A percentile compares a stretch with the other conserved stretches of the same genome.
Evolutionary conservation across 129 eudicot species (phyloP).

Genomic region (Artemisia tridentata): DNA sequence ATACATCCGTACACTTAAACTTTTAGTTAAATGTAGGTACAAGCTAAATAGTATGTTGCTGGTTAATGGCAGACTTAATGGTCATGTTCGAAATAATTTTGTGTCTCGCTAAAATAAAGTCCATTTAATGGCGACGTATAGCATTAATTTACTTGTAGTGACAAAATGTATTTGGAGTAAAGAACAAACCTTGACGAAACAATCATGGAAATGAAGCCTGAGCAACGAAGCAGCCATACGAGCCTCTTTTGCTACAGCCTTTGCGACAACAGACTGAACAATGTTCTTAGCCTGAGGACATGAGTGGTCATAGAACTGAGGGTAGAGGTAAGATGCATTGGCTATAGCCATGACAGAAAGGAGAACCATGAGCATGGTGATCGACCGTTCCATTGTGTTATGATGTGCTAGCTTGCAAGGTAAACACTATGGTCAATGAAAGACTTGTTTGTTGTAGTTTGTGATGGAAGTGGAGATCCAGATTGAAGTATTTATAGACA

Average conservation of each 20-base stretch:
- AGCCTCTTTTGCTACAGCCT: constrained; percentile 75
- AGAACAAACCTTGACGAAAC: constrained; percentile 76
- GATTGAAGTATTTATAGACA: constrained; percentile 25
- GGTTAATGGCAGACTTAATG: background rate
- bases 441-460: constrained; percentile 12
- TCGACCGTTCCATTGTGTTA: constrained; percentile 30
- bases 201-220: constrained; percentile 89
- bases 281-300: constrained; percentile 65
- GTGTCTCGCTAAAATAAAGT: no score
- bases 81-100: no score
- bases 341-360: constrained; percentile 24
- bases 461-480: constrained; percentile 26
- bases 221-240: constrained; percentile 94
- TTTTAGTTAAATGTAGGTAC: no score
- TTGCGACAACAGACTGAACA: constrained; percentile 62
- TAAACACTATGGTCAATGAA: background rate
- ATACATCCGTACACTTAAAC: no score
- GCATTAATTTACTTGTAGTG: background rate
- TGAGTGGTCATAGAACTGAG: constrained; percentile 41
- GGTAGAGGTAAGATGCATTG: constrained; percentile 36
- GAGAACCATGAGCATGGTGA: constrained; percentile 31
- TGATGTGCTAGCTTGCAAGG: constrained; percentile 12
- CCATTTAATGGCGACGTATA: no score
- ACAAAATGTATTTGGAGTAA: background rate
- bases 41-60: no score